A percentile compares a stretch with the other conserved stretches of the same genome.
Conservation (phyloP, 2,329 filamentous ascomycete species). For the Biscogniauxia sp. region DNA sequence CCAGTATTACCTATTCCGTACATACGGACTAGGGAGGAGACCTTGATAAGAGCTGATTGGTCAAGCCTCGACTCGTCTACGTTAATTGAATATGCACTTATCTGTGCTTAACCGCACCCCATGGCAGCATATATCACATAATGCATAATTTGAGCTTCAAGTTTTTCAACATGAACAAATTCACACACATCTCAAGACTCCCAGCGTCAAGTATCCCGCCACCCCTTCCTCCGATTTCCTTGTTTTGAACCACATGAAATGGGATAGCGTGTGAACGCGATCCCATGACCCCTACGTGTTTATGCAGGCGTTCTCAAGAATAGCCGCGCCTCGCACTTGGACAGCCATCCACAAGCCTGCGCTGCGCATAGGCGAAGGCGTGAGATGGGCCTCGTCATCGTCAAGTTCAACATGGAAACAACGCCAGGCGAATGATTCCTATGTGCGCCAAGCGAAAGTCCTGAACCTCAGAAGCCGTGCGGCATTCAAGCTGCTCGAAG, state of each 20-base stretch:
- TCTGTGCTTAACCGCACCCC: too few relatives aligned
- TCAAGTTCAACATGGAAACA: conserved; percentile 75
- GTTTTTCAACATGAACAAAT: neutral
- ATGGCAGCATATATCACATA: too few relatives aligned
- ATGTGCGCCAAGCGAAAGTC: conserved; percentile 71
- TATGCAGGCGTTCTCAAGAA: conserved; percentile 26
- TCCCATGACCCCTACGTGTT: conserved; percentile 10
- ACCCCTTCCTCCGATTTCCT: neutral
- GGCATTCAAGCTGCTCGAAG: conserved; percentile 89
- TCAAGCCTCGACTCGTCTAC: too few relatives aligned
- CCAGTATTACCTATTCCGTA: too few relatives aligned
- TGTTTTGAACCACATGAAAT: conserved; percentile 10
- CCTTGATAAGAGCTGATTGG: too few relatives aligned
- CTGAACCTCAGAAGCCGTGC: conserved; percentile 84
- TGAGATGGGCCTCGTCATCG: conserved; percentile 55
- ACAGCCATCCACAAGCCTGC: neutral
- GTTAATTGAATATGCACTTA: too few relatives aligned
- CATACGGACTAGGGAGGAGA: too few relatives aligned
- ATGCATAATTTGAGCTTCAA: neutral
- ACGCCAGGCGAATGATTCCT: conserved; percentile 72
- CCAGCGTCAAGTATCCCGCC: neutral
- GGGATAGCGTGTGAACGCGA: conserved; percentile 18
- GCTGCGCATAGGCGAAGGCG: neutral
- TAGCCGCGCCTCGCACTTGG: conserved; percentile 18
- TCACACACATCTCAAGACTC: neutral